phyloP scores from a whole-genome alignment of 2,329 filamentous ascomycete species.

The Simplicillium aogashimaense region DNA sequence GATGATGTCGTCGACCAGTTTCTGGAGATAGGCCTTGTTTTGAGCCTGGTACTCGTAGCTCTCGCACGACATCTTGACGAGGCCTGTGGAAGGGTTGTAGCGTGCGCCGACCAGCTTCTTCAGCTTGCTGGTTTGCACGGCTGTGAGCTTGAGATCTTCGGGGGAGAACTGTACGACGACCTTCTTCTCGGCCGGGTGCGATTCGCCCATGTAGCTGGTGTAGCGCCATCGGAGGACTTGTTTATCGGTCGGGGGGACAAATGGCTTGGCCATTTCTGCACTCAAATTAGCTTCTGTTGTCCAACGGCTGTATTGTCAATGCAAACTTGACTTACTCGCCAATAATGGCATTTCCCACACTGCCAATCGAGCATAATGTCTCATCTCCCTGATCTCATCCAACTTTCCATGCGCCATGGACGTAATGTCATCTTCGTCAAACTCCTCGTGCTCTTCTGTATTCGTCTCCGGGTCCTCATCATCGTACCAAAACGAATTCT shows the following conservation, averaged over 20 bases:
- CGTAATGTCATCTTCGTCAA: constrained; percentile 76
- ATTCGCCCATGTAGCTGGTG: constrained; percentile 91
- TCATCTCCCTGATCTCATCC: constrained; percentile 76
- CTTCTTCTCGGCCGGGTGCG: constrained; percentile 84
- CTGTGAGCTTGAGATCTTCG: constrained; percentile 58
- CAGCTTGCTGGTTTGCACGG: constrained; percentile 65
- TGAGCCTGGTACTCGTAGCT: constrained; percentile 81
- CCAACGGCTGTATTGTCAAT: not conserved
- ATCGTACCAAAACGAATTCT: constrained; percentile 36
- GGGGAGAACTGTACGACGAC: constrained; percentile 87
- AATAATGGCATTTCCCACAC: constrained; percentile 96
- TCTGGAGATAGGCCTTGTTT: constrained; percentile 91
- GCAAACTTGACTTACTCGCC: constrained; percentile 53
- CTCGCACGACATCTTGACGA: constrained; percentile 86
- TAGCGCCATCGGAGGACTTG: constrained; percentile 87
- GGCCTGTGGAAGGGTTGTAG: constrained; percentile 75
- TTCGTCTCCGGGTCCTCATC: constrained; percentile 36
- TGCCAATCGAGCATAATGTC: constrained; percentile 77
- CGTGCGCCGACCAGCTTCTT: constrained; percentile 78
- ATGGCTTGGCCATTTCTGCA: constrained; percentile 73
- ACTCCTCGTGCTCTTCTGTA: constrained; percentile 48
- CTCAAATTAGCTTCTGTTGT: constrained; percentile 8
- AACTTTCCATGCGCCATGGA: constrained; percentile 77
- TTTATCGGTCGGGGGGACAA: constrained; percentile 55
- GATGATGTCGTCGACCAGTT: constrained; percentile 65